Conservation (phyloP, 2,329 filamentous ascomycete species). For the Botryosphaeria dothidea region DNA sequence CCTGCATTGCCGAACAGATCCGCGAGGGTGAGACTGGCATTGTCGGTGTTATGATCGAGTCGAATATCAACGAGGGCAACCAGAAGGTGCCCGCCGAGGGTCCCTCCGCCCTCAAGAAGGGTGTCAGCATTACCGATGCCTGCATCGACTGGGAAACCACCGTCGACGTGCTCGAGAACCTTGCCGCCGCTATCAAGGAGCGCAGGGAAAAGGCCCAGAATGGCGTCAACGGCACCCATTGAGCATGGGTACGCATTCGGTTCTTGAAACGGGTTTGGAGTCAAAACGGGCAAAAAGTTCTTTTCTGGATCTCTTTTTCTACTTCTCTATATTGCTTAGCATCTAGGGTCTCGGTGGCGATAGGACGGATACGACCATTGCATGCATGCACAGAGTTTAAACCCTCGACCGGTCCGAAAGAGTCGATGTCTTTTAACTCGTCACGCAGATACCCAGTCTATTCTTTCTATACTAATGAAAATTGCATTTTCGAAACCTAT, state of each 20-base stretch:
- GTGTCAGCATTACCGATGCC: constrained; percentile 92
- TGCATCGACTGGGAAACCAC: constrained; percentile 94
- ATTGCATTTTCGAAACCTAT: no score
- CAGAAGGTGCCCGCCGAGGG: constrained; percentile 83
- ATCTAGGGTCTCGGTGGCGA: constrained; percentile 6
- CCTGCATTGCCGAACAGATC: constrained; percentile 79
- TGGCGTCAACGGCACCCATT: constrained; percentile 11
- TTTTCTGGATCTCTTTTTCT: not conserved
- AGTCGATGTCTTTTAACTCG: not conserved
- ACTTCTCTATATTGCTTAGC: not conserved
- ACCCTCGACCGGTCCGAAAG: not conserved
- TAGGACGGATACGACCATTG: not conserved
- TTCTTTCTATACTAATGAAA: not conserved
- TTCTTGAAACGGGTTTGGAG: constrained; percentile 7
- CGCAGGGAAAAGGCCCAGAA: constrained; percentile 56
- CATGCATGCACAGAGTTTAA: not conserved
- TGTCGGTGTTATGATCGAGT: constrained; percentile 98
- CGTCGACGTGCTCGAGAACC: constrained; percentile 75
- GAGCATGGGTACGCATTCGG: not conserved
- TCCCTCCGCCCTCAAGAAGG: constrained; percentile 75
- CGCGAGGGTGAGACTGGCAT: constrained; percentile 84
- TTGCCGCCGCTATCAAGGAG: constrained; percentile 79
- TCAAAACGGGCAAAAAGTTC: constrained; percentile 4
- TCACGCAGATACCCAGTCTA: not conserved
- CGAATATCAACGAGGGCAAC: constrained; percentile 84